Evolutionary conservation across 495 filamentous ascomycete species (phyloP).

Genomic region (Hypomontagnella monticulosa): DNA sequence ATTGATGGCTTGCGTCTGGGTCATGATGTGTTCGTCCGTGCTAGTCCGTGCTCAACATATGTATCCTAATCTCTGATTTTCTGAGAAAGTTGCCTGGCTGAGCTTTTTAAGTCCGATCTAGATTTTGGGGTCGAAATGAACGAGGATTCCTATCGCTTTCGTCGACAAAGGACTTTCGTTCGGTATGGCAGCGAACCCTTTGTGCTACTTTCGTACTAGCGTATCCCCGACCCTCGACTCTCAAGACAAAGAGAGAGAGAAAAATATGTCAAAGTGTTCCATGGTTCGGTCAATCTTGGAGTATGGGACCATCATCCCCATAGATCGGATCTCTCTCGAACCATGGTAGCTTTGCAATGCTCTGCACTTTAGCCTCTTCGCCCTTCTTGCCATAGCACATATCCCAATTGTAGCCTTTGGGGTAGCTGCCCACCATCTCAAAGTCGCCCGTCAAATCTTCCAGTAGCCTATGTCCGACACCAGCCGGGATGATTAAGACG

Average conservation of each 20-base stretch:
- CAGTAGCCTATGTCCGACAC: slow-evolving; percentile 70
- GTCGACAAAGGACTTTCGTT: slow-evolving; percentile 2
- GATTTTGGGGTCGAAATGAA: background rate
- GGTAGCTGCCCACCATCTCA: slow-evolving; percentile 74
- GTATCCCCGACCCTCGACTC: no score
- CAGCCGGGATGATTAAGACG: slow-evolving; percentile 72
- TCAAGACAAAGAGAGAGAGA: slow-evolving; percentile 15
- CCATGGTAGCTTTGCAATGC: slow-evolving; percentile 62
- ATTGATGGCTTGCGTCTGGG: slow-evolving; percentile 8
- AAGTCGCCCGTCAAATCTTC: slow-evolving; percentile 64
- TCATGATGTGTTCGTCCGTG: background rate
- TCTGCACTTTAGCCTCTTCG: slow-evolving; percentile 60
- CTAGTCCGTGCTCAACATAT: slow-evolving; percentile 1
- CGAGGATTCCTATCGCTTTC: background rate
- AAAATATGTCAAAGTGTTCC: background rate
- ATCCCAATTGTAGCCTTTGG: slow-evolving; percentile 66
- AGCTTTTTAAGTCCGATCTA: background rate
- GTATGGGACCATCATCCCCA: slow-evolving; percentile 62
- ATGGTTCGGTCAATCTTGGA: slow-evolving; percentile 45
- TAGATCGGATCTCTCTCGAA: slow-evolving; percentile 69
- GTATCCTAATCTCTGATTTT: background rate
- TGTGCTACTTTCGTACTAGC: background rate
- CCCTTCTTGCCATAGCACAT: slow-evolving; percentile 73
- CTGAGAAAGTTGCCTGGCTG: background rate
- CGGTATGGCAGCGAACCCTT: background rate